These are phyloP conservation scores for Polygonum aviculare DNA, from an alignment of 148 eudicot genomes.

Conservation along the genomic window DNA sequence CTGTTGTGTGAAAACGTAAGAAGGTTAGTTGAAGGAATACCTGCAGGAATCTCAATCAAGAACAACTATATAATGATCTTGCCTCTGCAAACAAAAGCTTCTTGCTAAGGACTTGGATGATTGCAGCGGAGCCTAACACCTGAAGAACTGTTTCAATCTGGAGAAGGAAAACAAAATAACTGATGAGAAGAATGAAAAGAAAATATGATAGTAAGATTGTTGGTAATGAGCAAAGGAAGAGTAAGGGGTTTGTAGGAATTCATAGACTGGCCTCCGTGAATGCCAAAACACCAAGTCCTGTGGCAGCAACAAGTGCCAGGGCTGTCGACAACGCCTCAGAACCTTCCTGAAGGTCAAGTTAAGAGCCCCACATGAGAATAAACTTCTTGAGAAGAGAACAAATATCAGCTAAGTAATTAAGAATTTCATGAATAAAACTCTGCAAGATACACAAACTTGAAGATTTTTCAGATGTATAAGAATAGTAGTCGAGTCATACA, in stretches of 20 bases:
- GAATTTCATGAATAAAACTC: background rate
- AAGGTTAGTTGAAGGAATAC: background rate
- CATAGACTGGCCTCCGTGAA: constrained; percentile 60
- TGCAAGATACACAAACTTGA: constrained; percentile 8
- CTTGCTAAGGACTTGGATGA: constrained; percentile 73
- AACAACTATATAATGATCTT: background rate
- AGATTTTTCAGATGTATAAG: background rate
- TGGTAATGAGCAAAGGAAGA: background rate
- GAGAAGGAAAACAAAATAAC: background rate
- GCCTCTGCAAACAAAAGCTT: constrained; percentile 90
- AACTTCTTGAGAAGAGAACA: background rate
- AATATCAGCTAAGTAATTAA: background rate
- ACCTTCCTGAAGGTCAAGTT: constrained; percentile 38
- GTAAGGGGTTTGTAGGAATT: background rate
- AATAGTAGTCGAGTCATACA: constrained; percentile 22
- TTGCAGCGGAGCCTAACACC: constrained; percentile 74
- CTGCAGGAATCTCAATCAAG: background rate
- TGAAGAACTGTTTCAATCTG: constrained; percentile 90
- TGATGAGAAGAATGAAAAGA: constrained; percentile 6
- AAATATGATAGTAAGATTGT: background rate
- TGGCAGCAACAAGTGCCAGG: constrained; percentile 70
- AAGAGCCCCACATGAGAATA: background rate
- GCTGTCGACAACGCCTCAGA: constrained; percentile 40
- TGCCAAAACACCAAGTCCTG: constrained; percentile 65
- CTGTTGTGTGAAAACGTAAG: constrained; percentile 29